Base-by-base conservation (phyloP, 176 grass and related monocot species). In the Zoysia pacifica region DNA sequence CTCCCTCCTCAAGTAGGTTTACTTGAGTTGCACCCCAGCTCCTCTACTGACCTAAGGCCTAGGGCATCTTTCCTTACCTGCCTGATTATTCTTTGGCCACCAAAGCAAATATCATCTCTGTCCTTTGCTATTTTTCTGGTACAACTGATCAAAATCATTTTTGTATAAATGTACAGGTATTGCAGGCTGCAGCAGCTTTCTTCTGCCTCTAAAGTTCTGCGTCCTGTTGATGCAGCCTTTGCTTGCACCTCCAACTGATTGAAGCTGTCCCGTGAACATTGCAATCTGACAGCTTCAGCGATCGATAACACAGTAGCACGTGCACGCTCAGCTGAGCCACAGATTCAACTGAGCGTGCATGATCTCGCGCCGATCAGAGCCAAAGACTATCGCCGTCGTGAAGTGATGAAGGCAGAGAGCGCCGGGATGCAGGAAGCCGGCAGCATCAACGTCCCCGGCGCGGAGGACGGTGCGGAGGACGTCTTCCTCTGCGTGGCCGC, bases 401-500 rank as follows among this genome's bases (percentile, higher is more conserved):
- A 46, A 48, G n/a, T 18, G 4, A 61, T 61, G 87, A 71, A 28
- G 73, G 38, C 35, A 70, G 75, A 61, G 38, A 65, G 20, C 7
- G 18, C 62, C 11, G 61, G 38, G 62, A 45, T 47, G 44, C 75
- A 51, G 6, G 37, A 37, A 9, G 36, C 37, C 11, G 6, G 5
- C 43, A 28, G 11, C 6, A 46, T 7, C 19, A 10, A 49, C 42
- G 9, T 71, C 79, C 5, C 5, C 6, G 40, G 20, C 18, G 42
- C 18, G 6, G 78, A 43, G 5, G 72, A 39, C 5, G 67, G 35
- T 4, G 18, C 49, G 14, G 61, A 62, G 0, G 69, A 60, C 4
- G 83, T 91, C 65, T 91, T 86, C 81, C 88, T 81, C 64, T 91
- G 88, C 53, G 68, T 88, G 74, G 82, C 75, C 5, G 83, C 40